Conservation (phyloP, 1,284 basidiomycete genomes). For the Melanopsichium pennsylvanicum region DNA sequence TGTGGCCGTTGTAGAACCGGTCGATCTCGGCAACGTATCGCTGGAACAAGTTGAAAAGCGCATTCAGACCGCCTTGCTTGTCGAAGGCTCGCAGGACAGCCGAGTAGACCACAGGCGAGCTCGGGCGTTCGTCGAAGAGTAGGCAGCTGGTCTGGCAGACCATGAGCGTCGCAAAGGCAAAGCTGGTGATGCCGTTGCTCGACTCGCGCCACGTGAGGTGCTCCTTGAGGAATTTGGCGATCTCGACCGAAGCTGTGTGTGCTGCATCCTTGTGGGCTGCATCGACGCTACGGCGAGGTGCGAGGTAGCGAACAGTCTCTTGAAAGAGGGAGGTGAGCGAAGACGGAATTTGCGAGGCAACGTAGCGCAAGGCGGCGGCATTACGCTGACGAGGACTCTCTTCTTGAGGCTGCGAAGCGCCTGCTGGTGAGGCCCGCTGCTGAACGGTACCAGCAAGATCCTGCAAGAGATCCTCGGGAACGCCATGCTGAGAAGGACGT, state of each 20-base stretch:
- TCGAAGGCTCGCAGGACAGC: constrained; percentile 80
- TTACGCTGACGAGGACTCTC: constrained; percentile 40
- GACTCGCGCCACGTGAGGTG: constrained; percentile 74
- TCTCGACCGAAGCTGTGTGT: constrained; percentile 73
- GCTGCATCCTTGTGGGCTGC: constrained; percentile 80
- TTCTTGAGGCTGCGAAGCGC: constrained; percentile 16
- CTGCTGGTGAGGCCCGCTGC: constrained; percentile 11
- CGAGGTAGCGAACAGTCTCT: constrained; percentile 85
- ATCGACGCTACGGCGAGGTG: constrained; percentile 79
- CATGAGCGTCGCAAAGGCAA: constrained; percentile 73
- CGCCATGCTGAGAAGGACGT: constrained; percentile 33
- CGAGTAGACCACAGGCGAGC: constrained; percentile 73
- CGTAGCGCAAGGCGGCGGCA: constrained; percentile 72
- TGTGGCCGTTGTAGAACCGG: constrained; percentile 69
- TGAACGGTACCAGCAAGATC: constrained; percentile 45
- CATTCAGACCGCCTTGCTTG: constrained; percentile 76
- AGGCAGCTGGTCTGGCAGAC: constrained; percentile 77
- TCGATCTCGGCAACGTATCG: constrained; percentile 73
- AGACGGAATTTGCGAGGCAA: constrained; percentile 80
- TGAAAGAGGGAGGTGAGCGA: constrained; percentile 86
- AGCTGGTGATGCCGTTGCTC: constrained; percentile 68
- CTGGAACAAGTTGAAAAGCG: constrained; percentile 74
- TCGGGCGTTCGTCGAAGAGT: constrained; percentile 79
- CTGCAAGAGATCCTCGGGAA: constrained; percentile 37
- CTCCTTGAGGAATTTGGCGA: constrained; percentile 78